Evolutionary conservation across 352 stramenopile genomes (phyloP), one percentile per base, ranked within the genome.

Genomic region (Globisporangium middletonii): DNA sequence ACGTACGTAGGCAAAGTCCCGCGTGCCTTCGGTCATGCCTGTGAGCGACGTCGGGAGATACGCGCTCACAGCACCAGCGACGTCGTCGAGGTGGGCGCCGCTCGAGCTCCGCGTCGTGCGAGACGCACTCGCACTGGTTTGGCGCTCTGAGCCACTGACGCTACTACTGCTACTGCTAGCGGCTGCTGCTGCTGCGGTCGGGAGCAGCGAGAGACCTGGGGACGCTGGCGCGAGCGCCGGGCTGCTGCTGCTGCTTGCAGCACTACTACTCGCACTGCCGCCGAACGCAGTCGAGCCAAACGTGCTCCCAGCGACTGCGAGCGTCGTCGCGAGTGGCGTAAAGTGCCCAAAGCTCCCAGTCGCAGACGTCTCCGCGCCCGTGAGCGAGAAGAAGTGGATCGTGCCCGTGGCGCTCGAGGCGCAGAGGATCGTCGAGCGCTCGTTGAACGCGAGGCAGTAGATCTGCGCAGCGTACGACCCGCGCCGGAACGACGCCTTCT

Each of bases 351-450:
- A 94, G 59, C 80, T 92, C 13, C 84, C 84, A 6, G 81, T 92
- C 2, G 81, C 75, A 4, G 81, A 84, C 42, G 71, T 92, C 57
- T 89, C 80, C 0, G 70, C 63, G 43, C 81, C 85, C 0, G 78
- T 92, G 8, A 95, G 67, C 38, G 85, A 90, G 68, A 99, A 99
- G 56, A 99, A 92, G 60, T 99, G 96, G 37, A 98, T 83, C 13
- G 96, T 99, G 28, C 96, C 97, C 53, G 97, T 98, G 69, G 99
- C 95, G 63, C 86, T 98, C 28, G 90, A 97, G 69, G 94, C 97
- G 37, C 93, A 97, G 12, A 99, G 58, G 63, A 97, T 96, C 23
- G 83, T 95, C 54, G 87, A 93, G 62, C 80, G 86, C 59, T 95
- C 83, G 68, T 97, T 98, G 69, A 99, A 99, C 6, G 89, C 79